phyloP scores from a whole-genome alignment of 2,329 filamentous ascomycete species.

The Rhynchosporium secalis region DNA sequence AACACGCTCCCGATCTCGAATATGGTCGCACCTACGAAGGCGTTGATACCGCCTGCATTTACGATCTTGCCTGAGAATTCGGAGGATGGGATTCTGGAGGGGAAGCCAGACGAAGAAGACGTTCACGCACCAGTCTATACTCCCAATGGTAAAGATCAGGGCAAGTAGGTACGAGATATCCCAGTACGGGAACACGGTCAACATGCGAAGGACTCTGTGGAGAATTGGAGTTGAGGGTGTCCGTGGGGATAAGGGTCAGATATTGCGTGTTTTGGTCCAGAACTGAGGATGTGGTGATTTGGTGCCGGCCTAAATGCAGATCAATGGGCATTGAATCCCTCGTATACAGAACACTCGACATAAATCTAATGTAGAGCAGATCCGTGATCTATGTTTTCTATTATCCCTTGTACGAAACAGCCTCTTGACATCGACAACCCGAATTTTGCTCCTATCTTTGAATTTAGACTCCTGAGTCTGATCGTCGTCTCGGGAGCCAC shows the following conservation, averaged over 20 bases:
- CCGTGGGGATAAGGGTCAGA: constrained; percentile 39
- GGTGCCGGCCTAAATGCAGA: constrained; percentile 41
- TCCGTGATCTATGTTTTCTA: constrained; percentile 43
- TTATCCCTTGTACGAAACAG: constrained; percentile 49
- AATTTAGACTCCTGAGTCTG: background rate
- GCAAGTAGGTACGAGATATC: constrained; percentile 59
- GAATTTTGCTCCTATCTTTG: constrained; percentile 28
- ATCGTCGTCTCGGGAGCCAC: constrained; percentile 3
- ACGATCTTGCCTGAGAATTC: constrained; percentile 55
- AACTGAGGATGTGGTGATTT: constrained; percentile 40
- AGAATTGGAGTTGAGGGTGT: constrained; percentile 32
- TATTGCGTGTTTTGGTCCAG: constrained; percentile 27
- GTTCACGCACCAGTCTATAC: constrained; percentile 57
- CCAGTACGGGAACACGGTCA: constrained; percentile 53
- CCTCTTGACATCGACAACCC: constrained; percentile 35
- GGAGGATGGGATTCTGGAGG: constrained; percentile 49
- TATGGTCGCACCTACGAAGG: constrained; percentile 66
- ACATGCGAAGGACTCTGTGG: constrained; percentile 48
- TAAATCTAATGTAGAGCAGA: background rate
- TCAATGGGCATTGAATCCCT: background rate
- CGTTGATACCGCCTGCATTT: constrained; percentile 60
- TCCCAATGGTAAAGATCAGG: constrained; percentile 54
- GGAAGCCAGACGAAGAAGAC: constrained; percentile 66
- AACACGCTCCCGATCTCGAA: constrained; percentile 65
- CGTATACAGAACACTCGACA: background rate